phyloP scores from a whole-genome alignment of 2,329 filamentous ascomycete genomes.

The Rutstroemia sydowiana region DNA sequence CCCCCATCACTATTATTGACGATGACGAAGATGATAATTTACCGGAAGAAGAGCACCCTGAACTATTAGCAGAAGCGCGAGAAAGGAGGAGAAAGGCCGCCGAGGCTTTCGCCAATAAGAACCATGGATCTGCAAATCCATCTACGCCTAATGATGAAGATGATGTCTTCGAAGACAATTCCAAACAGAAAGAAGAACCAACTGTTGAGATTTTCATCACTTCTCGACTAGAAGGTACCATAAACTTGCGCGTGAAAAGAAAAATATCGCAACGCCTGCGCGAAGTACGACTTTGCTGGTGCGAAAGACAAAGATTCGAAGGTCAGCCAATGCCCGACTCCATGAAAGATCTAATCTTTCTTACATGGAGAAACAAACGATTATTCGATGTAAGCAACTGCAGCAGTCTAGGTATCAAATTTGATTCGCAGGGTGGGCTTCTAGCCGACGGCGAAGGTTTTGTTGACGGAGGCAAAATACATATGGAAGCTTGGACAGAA shows the following conservation, averaged over 20 bases:
- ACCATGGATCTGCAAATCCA: constrained; percentile 5
- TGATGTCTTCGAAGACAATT: constrained; percentile 14
- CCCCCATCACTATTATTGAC: background rate
- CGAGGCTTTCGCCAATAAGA: constrained; percentile 11
- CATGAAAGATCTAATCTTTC: constrained; percentile 51
- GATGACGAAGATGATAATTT: constrained; percentile 22
- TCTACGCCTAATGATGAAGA: background rate
- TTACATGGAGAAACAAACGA: constrained; percentile 70
- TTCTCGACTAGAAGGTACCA: constrained; percentile 56
- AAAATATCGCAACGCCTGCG: constrained; percentile 61
- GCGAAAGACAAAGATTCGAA: constrained; percentile 49
- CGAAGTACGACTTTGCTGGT: constrained; percentile 64
- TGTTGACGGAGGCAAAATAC: constrained; percentile 48
- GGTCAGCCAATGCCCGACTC: constrained; percentile 32
- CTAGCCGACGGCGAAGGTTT: constrained; percentile 35
- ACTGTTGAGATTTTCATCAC: constrained; percentile 59
- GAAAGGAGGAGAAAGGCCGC: constrained; percentile 18
- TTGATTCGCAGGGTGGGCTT: constrained; percentile 32
- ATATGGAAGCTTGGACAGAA: constrained; percentile 70
- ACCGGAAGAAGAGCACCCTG: constrained; percentile 28
- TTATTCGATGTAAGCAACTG: constrained; percentile 73
- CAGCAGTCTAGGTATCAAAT: constrained; percentile 54
- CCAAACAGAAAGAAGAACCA: constrained; percentile 33
- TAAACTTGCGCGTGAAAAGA: constrained; percentile 55
- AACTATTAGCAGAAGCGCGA: constrained; percentile 24